Percentiles rank a stretch among this genome's conserved stretches.
These are phyloP conservation scores for Adansonia grandidieri DNA, from an alignment of 441 rosid genomes.

Conservation along the genomic window DNA sequence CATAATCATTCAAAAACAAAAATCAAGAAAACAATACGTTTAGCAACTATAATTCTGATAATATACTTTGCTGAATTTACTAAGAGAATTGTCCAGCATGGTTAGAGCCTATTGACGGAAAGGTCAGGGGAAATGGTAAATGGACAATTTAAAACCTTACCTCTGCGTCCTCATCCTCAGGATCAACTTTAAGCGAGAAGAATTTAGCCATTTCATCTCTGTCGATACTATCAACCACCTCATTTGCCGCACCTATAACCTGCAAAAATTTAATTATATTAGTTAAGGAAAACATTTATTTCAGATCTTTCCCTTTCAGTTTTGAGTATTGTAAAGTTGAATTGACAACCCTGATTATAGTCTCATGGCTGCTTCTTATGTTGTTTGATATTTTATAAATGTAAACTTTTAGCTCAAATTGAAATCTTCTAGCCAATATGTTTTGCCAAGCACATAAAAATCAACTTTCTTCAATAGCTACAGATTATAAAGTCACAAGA, in stretches of 20 bases:
- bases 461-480: conserved; percentile 2
- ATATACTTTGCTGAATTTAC: conserved; percentile 9
- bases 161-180: conserved; percentile 94
- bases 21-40: background rate
- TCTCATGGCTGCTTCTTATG: background rate
- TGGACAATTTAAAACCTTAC: conserved; percentile 40
- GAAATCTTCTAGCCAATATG: background rate
- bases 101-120: background rate
- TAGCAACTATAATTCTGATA: background rate
- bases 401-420: conserved; percentile 8
- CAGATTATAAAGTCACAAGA: background rate
- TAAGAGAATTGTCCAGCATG: background rate
- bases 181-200: conserved; percentile 74
- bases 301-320: background rate
- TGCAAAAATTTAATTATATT: conserved; percentile 41
- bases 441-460: conserved; percentile 12
- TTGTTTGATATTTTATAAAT: background rate
- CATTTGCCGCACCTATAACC: conserved; percentile 80
- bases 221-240: conserved; percentile 76
- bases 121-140: background rate
- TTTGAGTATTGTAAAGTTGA: background rate
- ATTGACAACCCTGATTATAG: background rate
- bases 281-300: background rate
- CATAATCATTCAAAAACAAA: conserved; percentile 5
- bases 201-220: conserved; percentile 75